Evolutionary conservation across 805 yeast species (phyloP), one percentile per base, ranked within the genome.

Genomic region (Starmerella khaoyaiensis): DNA sequence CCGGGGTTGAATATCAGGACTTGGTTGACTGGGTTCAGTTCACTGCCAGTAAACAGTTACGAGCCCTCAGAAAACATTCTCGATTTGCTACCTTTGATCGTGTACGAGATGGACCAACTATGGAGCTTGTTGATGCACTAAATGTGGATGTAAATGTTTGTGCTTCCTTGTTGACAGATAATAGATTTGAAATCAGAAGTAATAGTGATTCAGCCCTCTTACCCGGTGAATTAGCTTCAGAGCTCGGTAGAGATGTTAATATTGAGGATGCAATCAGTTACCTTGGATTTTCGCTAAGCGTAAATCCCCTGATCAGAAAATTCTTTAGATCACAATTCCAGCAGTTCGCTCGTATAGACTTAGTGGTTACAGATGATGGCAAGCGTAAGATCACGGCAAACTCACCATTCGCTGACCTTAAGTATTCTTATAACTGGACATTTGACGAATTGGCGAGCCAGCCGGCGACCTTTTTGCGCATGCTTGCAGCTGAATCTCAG

Each of bases 401-500:
- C 47, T 76, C 86, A 37, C 79, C 84, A 2, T 86, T 76, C 51
- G 83, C 80, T 41, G 94, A 83, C 53, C 76, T 90, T 61, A 90
- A 90, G 55, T 90, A 90, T 59, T 93, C 95, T 17, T 69, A 74
- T 39, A 80, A 83, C 58, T 71, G 90, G 54, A 67, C 80, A 2
- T 76, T 86, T 12, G 68, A 69, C n/a, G 83, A 83, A 40, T 72
- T 90, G 52, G 68, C 72, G 5, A 64, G 64, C 26, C 67, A 72
- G 39, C 97, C 98, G 1, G 94, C 83, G 49, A 62, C 79, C 28
- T 82, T 79, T 49, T 64, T 90, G 51, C 71, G 93, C 52, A 90
- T 90, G 94, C 60, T 86, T 34, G 86, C 79, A 52, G 98, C 97
- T 2, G 98, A 90, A 56, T 58, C 74, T 5, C 67, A 72, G 46